Evolutionary conservation across 805 yeast species (phyloP).

Genomic region (Barnettozyma siamensis): DNA sequence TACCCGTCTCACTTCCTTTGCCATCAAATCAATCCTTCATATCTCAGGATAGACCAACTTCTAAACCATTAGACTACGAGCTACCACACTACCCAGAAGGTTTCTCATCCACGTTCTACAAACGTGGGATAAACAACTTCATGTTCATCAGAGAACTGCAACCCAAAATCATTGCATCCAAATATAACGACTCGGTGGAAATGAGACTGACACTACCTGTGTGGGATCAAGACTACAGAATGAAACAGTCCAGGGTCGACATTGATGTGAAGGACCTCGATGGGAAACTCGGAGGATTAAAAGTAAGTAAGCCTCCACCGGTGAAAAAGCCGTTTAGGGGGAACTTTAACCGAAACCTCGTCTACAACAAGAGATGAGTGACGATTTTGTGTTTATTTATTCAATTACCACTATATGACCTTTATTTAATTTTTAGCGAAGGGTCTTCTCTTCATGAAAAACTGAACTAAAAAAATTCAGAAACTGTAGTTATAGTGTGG

Average conservation of each 20-base stretch:
- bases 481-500: no score
- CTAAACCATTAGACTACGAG: slow-evolving; percentile 12
- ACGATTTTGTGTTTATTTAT: background rate
- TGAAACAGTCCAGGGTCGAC: slow-evolving; percentile 36
- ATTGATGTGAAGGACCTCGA: slow-evolving; percentile 39
- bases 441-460: no score
- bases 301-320: slow-evolving; percentile 13
- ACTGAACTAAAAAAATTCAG: no score
- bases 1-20: slow-evolving; percentile 7
- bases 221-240: slow-evolving; percentile 22
- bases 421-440: no score
- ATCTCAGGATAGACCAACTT: slow-evolving; percentile 1
- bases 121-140: slow-evolving; percentile 41
- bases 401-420: no score
- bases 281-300: slow-evolving; percentile 28
- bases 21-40: background rate
- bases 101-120: slow-evolving; percentile 43
- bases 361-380: background rate
- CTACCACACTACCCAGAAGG: slow-evolving; percentile 38
- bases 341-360: background rate
- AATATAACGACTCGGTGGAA: slow-evolving; percentile 34
- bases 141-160: slow-evolving; percentile 48
- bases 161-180: slow-evolving; percentile 38
- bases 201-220: slow-evolving; percentile 36
- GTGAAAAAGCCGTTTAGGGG: slow-evolving; percentile 9